Evolutionary conservation across 225 moss, liverwort and hornwort genomes (phyloP).

Genomic region (Polytrichum formosum): DNA sequence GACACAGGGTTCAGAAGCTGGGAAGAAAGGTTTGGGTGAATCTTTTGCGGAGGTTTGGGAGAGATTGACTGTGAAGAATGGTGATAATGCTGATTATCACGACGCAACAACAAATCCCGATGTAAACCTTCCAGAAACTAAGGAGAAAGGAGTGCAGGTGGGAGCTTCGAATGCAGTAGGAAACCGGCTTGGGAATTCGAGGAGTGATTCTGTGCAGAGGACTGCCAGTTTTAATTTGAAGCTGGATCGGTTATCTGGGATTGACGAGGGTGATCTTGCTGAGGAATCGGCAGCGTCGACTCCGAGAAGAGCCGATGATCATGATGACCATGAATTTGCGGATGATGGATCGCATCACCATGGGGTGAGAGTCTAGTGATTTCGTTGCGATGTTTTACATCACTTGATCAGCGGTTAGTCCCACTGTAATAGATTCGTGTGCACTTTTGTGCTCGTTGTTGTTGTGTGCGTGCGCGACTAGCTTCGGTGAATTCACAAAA

Average conservation of each 20-base stretch:
- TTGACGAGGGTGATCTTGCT: conserved; percentile 38
- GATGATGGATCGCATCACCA: not conserved
- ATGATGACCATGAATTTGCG: conserved; percentile 12
- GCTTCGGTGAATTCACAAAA: too few relatives aligned
- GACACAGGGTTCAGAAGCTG: conserved; percentile 28
- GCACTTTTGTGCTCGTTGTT: too few relatives aligned
- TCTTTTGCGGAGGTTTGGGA: conserved; percentile 49
- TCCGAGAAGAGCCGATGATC: conserved; percentile 19
- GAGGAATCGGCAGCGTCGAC: conserved; percentile 38
- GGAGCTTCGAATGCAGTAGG: not conserved
- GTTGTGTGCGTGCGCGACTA: too few relatives aligned
- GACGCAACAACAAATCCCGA: too few relatives aligned
- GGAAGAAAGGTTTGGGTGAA: conserved; percentile 21
- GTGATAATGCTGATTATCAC: too few relatives aligned
- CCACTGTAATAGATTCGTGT: too few relatives aligned
- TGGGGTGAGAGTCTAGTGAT: too few relatives aligned
- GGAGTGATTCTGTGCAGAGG: conserved; percentile 29
- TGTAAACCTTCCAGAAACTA: conserved; percentile 6
- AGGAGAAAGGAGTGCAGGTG: conserved; percentile 23
- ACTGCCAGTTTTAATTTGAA: conserved; percentile 20
- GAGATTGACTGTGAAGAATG: conserved; percentile 26
- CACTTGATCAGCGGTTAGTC: too few relatives aligned
- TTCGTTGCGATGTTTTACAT: too few relatives aligned
- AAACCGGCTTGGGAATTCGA: conserved; percentile 16
- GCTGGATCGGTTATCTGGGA: conserved; percentile 46